Evolutionary conservation across 345 rosid species (phyloP), one percentile per base, ranked within the genome.

Genomic region (Arabis hirsuta): DNA sequence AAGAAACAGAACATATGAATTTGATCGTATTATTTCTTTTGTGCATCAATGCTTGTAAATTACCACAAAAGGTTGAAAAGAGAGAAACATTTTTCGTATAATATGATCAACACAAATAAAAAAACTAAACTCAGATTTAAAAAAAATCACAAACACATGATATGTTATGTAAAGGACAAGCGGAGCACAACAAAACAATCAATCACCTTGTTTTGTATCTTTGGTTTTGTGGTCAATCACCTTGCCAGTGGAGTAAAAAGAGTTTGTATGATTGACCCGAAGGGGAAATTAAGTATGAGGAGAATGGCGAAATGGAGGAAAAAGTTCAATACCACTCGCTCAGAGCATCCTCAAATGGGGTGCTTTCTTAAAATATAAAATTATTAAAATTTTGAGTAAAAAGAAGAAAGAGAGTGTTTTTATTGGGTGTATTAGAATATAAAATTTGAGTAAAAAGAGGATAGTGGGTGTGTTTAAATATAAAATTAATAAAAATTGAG

Each of bases 291-390:
- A 29, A 42, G 27, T 2, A 31, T 20, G 12, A 52, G 63, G 19
- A 54, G 24, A 22, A 22, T 22, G 24, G 76, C 34, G 29, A 62
- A 53, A 44, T 27, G 53, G 31, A n/a, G 39, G 41, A 27, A 24
- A 67, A 58, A 63, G 66, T 74, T 58, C 61, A 74, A 65, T 65
- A 73, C 72, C 60, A 62, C 66, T 22, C 5, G 29, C 68, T 42
- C 56, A 36, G 44, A 36, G 36, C 3, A 29, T n/a, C n/a, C n/a
- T n/a, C n/a, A n/a, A n/a, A n/a, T n/a, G n/a, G n/a, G n/a, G n/a
- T n/a, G n/a, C n/a, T n/a, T n/a, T n/a, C n/a, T n/a, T n/a, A n/a
- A n/a, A n/a, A n/a, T n/a, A n/a, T n/a, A n/a, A n/a, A n/a, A n/a
- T n/a, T n/a, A n/a, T n/a, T n/a, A n/a, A n/a, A n/a, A n/a, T n/a